phyloP scores from a whole-genome alignment of 305 asterid genomes.

The Plantago coronopus region DNA sequence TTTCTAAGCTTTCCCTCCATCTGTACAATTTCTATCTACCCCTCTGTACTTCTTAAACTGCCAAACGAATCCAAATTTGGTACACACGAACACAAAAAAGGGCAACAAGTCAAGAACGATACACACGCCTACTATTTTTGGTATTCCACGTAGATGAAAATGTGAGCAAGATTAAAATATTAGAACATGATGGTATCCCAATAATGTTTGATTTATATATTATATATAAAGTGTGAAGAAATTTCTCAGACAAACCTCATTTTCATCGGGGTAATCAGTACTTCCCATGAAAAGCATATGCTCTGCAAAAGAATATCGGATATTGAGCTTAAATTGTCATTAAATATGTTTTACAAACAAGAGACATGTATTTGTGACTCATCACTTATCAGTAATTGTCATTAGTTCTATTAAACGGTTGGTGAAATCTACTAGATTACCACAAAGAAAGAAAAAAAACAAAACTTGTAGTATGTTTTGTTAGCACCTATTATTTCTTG shows the following conservation, averaged over 20 bases:
- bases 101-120: no score
- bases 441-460: conserved; percentile 1
- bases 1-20: not conserved
- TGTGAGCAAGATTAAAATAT: not conserved
- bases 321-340: conserved; percentile 19
- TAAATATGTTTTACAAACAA: conserved; percentile 14
- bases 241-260: conserved; percentile 58
- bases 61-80: no score
- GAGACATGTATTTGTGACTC: conserved; percentile 3
- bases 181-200: not conserved
- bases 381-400: conserved; percentile 1
- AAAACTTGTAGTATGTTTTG: conserved; percentile 1
- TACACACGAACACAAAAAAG: no score
- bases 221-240: not conserved
- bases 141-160: no score
- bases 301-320: conserved; percentile 51
- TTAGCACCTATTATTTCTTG: no score
- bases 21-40: not conserved
- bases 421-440: conserved; percentile 6
- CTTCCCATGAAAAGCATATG: conserved; percentile 99
- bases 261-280: conserved; percentile 86
- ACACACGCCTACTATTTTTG: no score
- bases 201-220: no score
- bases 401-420: not conserved
- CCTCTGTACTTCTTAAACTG: no score